These are phyloP conservation scores for Gillenia trifoliata DNA, from an alignment of 306 rosid genomes.

Conservation along the genomic window DNA sequence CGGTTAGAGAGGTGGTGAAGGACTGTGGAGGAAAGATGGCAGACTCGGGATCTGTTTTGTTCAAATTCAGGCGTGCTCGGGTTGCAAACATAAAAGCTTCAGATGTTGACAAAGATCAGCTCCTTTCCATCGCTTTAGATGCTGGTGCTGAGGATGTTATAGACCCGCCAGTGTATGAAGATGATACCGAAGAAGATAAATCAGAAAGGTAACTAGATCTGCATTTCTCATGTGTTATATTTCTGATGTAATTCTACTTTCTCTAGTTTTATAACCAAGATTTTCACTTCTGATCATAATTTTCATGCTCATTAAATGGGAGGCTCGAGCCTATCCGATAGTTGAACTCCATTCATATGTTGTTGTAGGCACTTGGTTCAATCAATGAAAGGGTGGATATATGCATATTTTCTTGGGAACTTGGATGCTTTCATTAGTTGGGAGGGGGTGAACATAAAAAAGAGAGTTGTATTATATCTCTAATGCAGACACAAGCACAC, in stretches of 20 bases:
- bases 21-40: constrained; percentile 98
- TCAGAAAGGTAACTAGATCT: constrained; percentile 53
- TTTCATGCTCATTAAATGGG: not conserved
- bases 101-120: constrained; percentile 74
- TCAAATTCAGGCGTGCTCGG: constrained; percentile 81
- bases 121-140: constrained; percentile 67
- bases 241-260: not conserved
- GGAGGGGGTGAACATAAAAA: too few relatives aligned
- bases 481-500: too few relatives aligned
- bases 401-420: not conserved
- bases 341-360: not conserved
- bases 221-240: constrained; percentile 5
- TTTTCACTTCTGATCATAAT: not conserved
- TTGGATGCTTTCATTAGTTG: too few relatives aligned
- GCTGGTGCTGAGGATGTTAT: constrained; percentile 94
- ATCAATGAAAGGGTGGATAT: not conserved
- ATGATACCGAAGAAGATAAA: constrained; percentile 71
- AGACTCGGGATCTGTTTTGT: constrained; percentile 80
- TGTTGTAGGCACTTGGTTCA: not conserved
- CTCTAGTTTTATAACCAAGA: not conserved
- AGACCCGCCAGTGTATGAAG: constrained; percentile 76
- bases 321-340: not conserved
- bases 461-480: too few relatives aligned
- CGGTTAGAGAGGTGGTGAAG: constrained; percentile 73
- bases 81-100: constrained; percentile 64